These are phyloP conservation scores for Fusarium sp. DNA, from an alignment of 2,329 filamentous ascomycete genomes.

Conservation along the genomic window DNA sequence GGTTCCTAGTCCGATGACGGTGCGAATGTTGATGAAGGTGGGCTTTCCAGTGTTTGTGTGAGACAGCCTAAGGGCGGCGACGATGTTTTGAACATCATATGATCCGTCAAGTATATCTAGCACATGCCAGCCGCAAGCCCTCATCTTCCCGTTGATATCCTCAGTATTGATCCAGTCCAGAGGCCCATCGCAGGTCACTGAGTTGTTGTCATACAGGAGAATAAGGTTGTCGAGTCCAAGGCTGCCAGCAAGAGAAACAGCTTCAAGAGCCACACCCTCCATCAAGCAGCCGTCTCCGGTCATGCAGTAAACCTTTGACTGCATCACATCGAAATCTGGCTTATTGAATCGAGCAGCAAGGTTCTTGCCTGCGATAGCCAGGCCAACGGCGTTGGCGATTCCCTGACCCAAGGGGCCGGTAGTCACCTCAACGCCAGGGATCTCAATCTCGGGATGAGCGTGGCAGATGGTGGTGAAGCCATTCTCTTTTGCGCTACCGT, in stretches of 20 bases:
- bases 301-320: constrained; percentile 65
- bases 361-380: constrained; percentile 58
- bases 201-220: neutral
- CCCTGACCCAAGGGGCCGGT: constrained; percentile 68
- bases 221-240: neutral
- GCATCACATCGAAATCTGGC: constrained; percentile 38
- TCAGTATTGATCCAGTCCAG: constrained; percentile 64
- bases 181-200: constrained; percentile 64
- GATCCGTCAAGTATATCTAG: constrained; percentile 40
- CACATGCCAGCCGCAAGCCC: constrained; percentile 63
- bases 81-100: neutral
- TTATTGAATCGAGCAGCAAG: constrained; percentile 46
- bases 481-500: neutral
- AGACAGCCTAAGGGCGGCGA: neutral
- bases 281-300: constrained; percentile 66
- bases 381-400: constrained; percentile 49
- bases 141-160: constrained; percentile 66
- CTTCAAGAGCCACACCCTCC: constrained; percentile 66
- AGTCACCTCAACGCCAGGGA: constrained; percentile 66
- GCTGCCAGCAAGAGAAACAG: neutral
- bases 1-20: neutral
- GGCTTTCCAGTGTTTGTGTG: neutral
- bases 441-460: constrained; percentile 66
- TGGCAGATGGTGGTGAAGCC: constrained; percentile 54
- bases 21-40: neutral